Evolutionary conservation across 1,284 basidiomycete genomes (phyloP), one percentile per base, ranked within the genome.

Genomic region (Cutaneotrichosporon cavernicola): DNA sequence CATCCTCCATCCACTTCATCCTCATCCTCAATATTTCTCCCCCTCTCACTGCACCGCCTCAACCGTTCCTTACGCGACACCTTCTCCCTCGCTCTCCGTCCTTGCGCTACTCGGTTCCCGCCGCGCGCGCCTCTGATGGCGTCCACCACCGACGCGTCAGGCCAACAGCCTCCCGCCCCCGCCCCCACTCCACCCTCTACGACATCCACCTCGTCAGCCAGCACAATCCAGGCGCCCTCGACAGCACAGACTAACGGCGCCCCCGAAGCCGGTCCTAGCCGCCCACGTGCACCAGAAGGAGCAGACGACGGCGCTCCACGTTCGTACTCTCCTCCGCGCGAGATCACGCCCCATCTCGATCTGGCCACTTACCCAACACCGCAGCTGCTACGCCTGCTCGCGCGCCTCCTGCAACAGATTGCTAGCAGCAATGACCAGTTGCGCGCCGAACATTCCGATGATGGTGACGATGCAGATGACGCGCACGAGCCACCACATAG

Each of bases 401-500:
- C 96, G 0, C 87, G 88, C 3, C 83, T 98, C 16, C 85, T 99
- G 65, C 88, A 91, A 56, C 91, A 94, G 80, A 97, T 98, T 75
- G 93, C 96, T 5, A 87, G 88, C 3, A 88, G 92, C 5, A 98
- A 98, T 79, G 95, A 97, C 81, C 84, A 78, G 22, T 73, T 82
- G 21, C 74, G 80, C 16, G 69, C 73, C 14, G 77, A 80, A 22
- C 81, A 59, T 80, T 65, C 71, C 21, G 67, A 67, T 9, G 67
- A 69, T 34, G n/a, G 18, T 9, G 36, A 18, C n/a, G 30, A 50
- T 4, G 40, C 26, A 9, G 59, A 46, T 9, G 36, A 26, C 38
- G 46, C 36, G 34, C 56, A 51, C 55, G 53, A 47, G n/a, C 38
- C 58, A 16, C 56, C 61, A 56, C 55, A 46, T 31, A 40, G 38